Evolutionary conservation across 257 asterid genomes (phyloP).

Genomic region (Solanum boliviense): DNA sequence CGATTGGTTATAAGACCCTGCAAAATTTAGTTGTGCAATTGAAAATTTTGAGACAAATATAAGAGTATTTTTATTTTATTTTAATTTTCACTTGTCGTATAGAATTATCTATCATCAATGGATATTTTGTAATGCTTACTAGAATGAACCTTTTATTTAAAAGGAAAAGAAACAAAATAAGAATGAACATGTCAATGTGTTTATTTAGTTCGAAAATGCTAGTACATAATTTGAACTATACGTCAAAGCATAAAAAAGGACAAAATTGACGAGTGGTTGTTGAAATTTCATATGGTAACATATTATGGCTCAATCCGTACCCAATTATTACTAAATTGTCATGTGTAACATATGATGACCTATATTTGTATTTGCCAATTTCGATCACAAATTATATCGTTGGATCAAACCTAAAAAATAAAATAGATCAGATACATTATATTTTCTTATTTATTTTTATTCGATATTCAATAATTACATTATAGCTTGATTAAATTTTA

Average conservation of each 20-base stretch:
- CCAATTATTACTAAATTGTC: not conserved
- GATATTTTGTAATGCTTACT: not conserved
- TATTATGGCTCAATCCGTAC: not conserved
- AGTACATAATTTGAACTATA: not conserved
- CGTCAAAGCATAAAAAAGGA: not conserved
- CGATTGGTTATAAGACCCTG: not conserved
- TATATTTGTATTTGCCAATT: not conserved
- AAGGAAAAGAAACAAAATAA: not conserved
- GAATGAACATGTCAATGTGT: not conserved
- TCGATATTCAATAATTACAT: not conserved
- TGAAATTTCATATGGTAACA: not conserved
- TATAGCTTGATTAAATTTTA: not conserved
- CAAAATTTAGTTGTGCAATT: not conserved
- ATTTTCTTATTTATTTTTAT: not conserved
- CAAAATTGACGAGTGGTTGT: not conserved
- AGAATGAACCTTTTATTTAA: not conserved
- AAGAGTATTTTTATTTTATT: not conserved
- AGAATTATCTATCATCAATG: not conserved
- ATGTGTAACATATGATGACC: not conserved
- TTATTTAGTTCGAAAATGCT: not conserved
- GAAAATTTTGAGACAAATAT: not conserved
- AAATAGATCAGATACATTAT: not conserved
- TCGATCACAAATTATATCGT: not conserved
- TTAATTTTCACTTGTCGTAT: not conserved
- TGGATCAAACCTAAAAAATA: not conserved